Base-by-base conservation (phyloP, 805 yeast genomes). In the Schwanniomyces yamadae region DNA sequence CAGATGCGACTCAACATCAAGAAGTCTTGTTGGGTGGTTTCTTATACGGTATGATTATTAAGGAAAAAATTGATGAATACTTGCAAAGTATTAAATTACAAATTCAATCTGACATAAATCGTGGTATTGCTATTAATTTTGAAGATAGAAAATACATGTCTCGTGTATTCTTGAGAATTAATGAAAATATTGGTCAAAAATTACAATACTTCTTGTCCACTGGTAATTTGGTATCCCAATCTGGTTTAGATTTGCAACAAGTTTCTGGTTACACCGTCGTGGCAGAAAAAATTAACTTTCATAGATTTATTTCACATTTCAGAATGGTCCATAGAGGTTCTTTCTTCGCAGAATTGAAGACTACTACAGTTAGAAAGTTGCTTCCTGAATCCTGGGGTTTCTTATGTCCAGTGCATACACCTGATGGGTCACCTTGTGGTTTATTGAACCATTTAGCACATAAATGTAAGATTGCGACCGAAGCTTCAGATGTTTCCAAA, bases 341-440 rank as follows among this genome's bases (percentile, higher is more conserved):
- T 47, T 93, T 93, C 81, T 93, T 93, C 61, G 97, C 99, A 29
- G 96, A 91, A 63, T 76, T 93, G 67, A 93, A 93, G 61, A 93
- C 99, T 27, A 93, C 99, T 16, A 84, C 98, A 1, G 99, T 93
- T 32, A 81, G 99, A 71, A 93, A 93, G 62, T 71, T 93, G 52
- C 75, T 93, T 40, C 99, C 99, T 1, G 99, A 93, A 63, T 86
- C 96, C 1, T 93, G 99, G 99, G 99, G 99, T 3, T 93, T 93
- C 77, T 67, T 93, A 51, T 93, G 99, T 68, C 99, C 99, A 9
- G 99, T 93, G 16, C 99, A 93, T 63, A 93, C 99, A 10, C 99
- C 99, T 5, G 99, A 93, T 83, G 99, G 99, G 52, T 85, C 98
- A 34, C 99, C 99, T 14, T 93, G 99, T 80, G 99, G 99, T 71